Conservation (phyloP, 1,284 basidiomycete species). For the Cryptococcus sp. region DNA sequence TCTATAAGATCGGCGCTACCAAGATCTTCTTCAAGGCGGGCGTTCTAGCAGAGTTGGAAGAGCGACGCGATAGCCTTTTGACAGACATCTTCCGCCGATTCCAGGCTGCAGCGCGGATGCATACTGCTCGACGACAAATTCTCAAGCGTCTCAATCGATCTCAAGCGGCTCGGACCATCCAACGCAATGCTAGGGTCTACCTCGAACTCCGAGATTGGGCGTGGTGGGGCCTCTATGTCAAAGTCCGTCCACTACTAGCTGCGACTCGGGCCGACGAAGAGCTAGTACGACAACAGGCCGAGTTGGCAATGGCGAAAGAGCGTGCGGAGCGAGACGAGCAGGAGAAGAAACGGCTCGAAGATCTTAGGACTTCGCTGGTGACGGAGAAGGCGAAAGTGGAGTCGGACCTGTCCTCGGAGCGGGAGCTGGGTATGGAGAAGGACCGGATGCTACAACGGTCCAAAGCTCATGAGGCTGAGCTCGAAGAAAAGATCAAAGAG, state of each 20-base stretch:
- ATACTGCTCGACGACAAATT: constrained; percentile 83
- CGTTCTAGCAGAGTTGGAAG: constrained; percentile 96
- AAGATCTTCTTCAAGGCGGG: constrained; percentile 99
- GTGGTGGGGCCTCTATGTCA: constrained; percentile 98
- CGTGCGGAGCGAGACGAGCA: constrained; percentile 79
- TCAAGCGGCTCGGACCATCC: constrained; percentile 86
- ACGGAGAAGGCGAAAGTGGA: constrained; percentile 79
- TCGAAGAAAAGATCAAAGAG: constrained; percentile 80
- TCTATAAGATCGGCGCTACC: constrained; percentile 90
- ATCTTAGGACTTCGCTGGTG: constrained; percentile 76
- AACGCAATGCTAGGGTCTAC: constrained; percentile 90
- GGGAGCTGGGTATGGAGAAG: constrained; percentile 77
- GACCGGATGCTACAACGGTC: constrained; percentile 80
- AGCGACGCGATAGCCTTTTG: constrained; percentile 80
- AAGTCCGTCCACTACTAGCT: constrained; percentile 87
- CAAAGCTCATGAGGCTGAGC: constrained; percentile 78
- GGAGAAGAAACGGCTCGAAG: constrained; percentile 76
- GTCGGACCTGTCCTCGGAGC: constrained; percentile 78
- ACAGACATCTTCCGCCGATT: constrained; percentile 87
- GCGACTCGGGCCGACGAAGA: constrained; percentile 94
- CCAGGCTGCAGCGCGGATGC: constrained; percentile 83
- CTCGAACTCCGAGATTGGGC: constrained; percentile 90
- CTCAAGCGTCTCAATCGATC: constrained; percentile 94
- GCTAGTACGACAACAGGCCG: constrained; percentile 81
- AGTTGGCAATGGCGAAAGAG: constrained; percentile 72